phyloP scores from a whole-genome alignment of 495 filamentous ascomycete genomes.

The Podospora tetraspora region DNA sequence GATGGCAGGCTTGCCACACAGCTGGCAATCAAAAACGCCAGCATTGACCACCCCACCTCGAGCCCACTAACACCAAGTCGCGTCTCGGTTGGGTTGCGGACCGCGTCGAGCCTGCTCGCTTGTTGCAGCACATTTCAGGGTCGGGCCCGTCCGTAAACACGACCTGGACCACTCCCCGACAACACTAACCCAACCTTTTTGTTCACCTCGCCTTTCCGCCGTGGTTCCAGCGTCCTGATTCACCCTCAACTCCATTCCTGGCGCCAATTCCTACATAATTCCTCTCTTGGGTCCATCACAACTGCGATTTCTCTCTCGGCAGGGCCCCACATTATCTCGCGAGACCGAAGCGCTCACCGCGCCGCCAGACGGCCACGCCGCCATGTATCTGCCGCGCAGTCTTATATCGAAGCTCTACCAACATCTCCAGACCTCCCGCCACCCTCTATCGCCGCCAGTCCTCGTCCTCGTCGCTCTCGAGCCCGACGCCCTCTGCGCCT shows the following conservation, averaged over 20 bases:
- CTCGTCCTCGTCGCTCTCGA: constrained; percentile 92
- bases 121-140: not conserved
- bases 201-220: not conserved
- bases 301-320: not conserved
- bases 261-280: not conserved
- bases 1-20: not conserved
- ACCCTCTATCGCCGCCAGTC: constrained; percentile 79
- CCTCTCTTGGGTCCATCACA: not conserved
- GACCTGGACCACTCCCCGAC: not conserved
- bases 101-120: not conserved
- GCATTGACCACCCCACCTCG: not conserved
- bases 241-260: not conserved
- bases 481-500: constrained; percentile 91
- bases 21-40: not conserved
- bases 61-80: not conserved
- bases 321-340: not conserved
- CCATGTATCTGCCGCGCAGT: constrained; percentile 90
- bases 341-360: not conserved
- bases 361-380: not conserved
- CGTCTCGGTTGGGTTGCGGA: not conserved
- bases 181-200: not conserved
- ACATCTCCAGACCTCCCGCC: constrained; percentile 73
- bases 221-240: not conserved
- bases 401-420: constrained; percentile 86
- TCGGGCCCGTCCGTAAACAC: not conserved